Evolutionary conservation across 106 monocot species (phyloP).

Genomic region (Xerophyta viscosa): DNA sequence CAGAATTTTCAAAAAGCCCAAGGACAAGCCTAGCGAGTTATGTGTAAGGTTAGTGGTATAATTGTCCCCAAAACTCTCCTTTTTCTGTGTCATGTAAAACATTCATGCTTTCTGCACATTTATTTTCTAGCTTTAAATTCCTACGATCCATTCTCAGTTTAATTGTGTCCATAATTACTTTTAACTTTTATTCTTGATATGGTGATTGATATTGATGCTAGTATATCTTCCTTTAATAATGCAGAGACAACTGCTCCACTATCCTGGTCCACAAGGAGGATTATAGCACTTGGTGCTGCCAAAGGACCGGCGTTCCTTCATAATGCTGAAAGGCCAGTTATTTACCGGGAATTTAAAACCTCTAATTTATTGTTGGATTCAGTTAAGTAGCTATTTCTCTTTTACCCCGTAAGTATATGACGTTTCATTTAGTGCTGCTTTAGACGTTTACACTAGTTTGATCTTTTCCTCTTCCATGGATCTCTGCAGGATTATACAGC

Average conservation of each 20-base stretch:
- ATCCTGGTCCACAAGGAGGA: conserved; percentile 63
- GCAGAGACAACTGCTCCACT: conserved; percentile 75
- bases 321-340: conserved; percentile 83
- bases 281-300: conserved; percentile 80
- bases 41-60: too few relatives aligned
- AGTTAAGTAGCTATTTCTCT: conserved; percentile 31
- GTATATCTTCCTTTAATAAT: conserved; percentile 2
- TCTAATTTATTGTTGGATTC: conserved; percentile 84
- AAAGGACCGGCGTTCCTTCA: conserved; percentile 89
- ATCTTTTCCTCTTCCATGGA: neutral
- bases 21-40: too few relatives aligned
- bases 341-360: conserved; percentile 90
- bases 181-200: too few relatives aligned
- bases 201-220: neutral
- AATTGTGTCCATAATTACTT: too few relatives aligned
- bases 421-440: neutral
- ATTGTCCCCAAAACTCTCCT: too few relatives aligned
- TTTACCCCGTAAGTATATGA: neutral
- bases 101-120: too few relatives aligned
- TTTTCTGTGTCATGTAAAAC: too few relatives aligned
- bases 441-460: neutral
- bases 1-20: too few relatives aligned
- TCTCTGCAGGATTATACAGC: conserved; percentile 66
- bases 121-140: too few relatives aligned
- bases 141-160: too few relatives aligned